A percentile compares a stretch with the other conserved stretches of the same genome.
Conservation (phyloP, 352 stramenopile genomes). For the Phytophthora pseudosyringae region DNA sequence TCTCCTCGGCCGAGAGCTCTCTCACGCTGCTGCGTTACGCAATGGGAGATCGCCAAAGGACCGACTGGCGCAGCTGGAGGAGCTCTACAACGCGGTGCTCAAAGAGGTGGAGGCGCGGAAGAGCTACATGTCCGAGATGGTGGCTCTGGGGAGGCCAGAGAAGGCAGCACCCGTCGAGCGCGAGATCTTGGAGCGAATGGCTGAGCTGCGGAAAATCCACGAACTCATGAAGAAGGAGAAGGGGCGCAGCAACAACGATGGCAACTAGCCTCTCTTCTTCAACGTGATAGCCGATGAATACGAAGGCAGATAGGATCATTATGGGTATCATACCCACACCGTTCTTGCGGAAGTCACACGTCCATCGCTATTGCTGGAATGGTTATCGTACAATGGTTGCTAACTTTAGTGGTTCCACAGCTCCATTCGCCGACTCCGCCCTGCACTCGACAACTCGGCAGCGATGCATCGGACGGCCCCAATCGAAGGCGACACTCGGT, state of each 20-base stretch:
- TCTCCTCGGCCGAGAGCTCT: conserved; percentile 65
- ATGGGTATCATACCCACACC: neutral
- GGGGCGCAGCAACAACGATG: conserved; percentile 11
- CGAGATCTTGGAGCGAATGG: conserved; percentile 71
- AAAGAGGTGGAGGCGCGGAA: conserved; percentile 71
- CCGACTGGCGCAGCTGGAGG: conserved; percentile 61
- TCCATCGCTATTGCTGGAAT: neutral
- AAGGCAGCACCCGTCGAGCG: conserved; percentile 53
- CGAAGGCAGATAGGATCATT: neutral
- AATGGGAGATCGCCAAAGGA: conserved; percentile 45
- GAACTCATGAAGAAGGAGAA: conserved; percentile 63
- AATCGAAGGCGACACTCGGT: neutral
- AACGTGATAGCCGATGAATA: neutral
- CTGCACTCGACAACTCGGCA: neutral
- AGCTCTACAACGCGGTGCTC: conserved; percentile 67
- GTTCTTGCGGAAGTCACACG: neutral
- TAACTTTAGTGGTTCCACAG: conserved; percentile 8
- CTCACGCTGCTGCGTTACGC: conserved; percentile 54
- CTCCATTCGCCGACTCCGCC: conserved; percentile 7
- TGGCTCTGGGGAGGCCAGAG: conserved; percentile 52
- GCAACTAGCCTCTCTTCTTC: conserved; percentile 1
- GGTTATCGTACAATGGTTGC: conserved; percentile 8
- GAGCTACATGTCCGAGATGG: conserved; percentile 72
- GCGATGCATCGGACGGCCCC: conserved; percentile 15
- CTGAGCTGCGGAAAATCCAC: conserved; percentile 69